Conservation (phyloP, 2,329 filamentous ascomycete species). For the Monilinia aucupariae region DNA sequence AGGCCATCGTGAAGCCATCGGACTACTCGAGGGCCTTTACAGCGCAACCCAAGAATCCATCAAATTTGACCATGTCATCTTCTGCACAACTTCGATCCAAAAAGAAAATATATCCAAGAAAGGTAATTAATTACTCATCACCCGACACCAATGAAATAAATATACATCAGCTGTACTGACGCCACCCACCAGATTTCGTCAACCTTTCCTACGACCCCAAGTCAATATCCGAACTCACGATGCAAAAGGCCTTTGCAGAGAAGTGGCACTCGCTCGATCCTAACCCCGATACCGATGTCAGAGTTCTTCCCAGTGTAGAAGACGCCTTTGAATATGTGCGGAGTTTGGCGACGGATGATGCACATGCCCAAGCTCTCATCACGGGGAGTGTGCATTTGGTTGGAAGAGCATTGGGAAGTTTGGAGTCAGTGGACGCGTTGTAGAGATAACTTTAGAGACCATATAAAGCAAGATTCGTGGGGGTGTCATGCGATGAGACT, state of each 20-base stretch:
- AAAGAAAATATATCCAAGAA: slow-evolving; percentile 48
- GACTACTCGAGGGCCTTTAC: slow-evolving; percentile 48
- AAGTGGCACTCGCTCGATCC: slow-evolving; percentile 26
- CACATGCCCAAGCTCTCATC: slow-evolving; percentile 39
- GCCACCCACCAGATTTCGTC: slow-evolving; percentile 46
- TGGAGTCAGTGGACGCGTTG: slow-evolving; percentile 46
- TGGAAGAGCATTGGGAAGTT: slow-evolving; percentile 64
- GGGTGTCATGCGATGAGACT: background rate
- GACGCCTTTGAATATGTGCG: slow-evolving; percentile 48
- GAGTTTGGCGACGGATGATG: slow-evolving; percentile 29
- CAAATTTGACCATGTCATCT: slow-evolving; percentile 68
- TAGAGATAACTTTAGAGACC: background rate
- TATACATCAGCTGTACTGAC: background rate
- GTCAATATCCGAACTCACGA: slow-evolving; percentile 48
- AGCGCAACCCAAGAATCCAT: slow-evolving; percentile 40
- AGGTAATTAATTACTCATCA: slow-evolving; percentile 30
- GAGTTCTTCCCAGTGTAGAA: slow-evolving; percentile 49
- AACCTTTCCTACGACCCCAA: slow-evolving; percentile 41
- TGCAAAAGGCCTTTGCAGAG: slow-evolving; percentile 56
- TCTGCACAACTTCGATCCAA: slow-evolving; percentile 66
- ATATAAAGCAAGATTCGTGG: background rate
- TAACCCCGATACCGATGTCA: slow-evolving; percentile 6
- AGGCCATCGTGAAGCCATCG: slow-evolving; percentile 40
- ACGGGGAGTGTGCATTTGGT: slow-evolving; percentile 61
- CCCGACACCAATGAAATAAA: background rate